These are phyloP conservation scores for Chaetomiaceae sp. DNA, from an alignment of 2,329 filamentous ascomycete genomes.

Conservation along the genomic window DNA sequence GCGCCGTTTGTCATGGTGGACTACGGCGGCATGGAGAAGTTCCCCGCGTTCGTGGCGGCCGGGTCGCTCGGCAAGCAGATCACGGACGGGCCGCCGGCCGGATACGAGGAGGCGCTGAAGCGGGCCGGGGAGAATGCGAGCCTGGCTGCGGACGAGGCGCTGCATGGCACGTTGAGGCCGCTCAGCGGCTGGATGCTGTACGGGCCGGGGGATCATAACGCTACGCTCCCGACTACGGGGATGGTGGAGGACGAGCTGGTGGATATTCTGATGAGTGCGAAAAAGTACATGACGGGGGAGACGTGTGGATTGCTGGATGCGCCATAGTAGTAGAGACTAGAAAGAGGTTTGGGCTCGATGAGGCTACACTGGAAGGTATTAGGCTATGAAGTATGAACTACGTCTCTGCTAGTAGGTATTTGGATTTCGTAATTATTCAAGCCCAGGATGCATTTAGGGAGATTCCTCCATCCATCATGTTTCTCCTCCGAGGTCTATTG, in stretches of 20 bases:
- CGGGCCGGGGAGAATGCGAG: neutral
- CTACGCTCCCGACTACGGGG: neutral
- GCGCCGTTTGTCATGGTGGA: slow-evolving; percentile 38
- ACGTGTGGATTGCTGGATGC: slow-evolving; percentile 5
- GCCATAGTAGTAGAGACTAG: too few relatives aligned
- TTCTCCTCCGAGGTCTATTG: neutral
- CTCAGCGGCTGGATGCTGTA: slow-evolving; percentile 18
- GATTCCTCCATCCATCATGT: too few relatives aligned
- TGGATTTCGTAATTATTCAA: too few relatives aligned
- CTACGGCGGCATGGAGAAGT: slow-evolving; percentile 28
- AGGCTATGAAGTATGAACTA: too few relatives aligned
- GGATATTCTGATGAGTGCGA: slow-evolving; percentile 1
- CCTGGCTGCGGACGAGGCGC: neutral
- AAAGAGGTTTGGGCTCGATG: too few relatives aligned
- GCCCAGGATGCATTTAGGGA: too few relatives aligned
- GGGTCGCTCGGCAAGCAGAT: slow-evolving; percentile 33
- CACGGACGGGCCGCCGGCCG: slow-evolving; percentile 22
- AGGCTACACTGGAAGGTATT: too few relatives aligned
- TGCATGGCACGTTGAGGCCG: slow-evolving; percentile 2
- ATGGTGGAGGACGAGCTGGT: slow-evolving; percentile 10
- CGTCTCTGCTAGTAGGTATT: too few relatives aligned
- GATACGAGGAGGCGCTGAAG: slow-evolving; percentile 32
- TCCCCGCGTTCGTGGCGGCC: slow-evolving; percentile 35
- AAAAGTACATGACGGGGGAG: slow-evolving; percentile 4
- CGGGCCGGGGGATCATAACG: slow-evolving; percentile 2